Evolutionary conservation across 2,329 filamentous ascomycete species (phyloP), one percentile per base, ranked within the genome.

Genomic region (Xylaria sp.): DNA sequence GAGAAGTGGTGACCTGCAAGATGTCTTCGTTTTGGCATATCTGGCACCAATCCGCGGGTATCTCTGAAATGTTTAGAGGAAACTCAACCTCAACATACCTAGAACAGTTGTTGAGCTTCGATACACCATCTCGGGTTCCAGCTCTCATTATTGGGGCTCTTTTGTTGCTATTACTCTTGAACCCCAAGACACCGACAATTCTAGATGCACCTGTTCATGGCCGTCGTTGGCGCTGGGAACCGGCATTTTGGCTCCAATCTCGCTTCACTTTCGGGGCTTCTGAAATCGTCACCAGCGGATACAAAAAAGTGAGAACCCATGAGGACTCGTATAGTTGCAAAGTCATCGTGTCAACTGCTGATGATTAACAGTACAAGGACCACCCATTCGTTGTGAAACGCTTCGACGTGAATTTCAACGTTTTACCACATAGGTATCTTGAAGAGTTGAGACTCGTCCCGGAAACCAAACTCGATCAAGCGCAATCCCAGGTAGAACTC

Each of bases 211-310:
- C 64, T 2, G 38, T 62, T 10, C 64, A 66, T 45, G 64, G 64
- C 17, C 64, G 49, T 20, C 60, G 54, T 38, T 58, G 59, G 51
- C 39, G 17, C n/a, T 66, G 64, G 64, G 64, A 66, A 31, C 64
- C 64, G 29, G 25, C 59, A 1, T 22, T 63, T 11, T 66, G 59
- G 64, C 59, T 58, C 5, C 64, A 67, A 39, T 57, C 60, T 15
- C 53, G 65, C 17, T 67, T 67, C 33, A 63, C 60, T 17, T 60
- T 60, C 10, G 39, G 54, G 2, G 53, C 59, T 38, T 60, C 53
- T 22, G 29, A 42, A 13, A 47, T 66, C 13, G 11, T 66, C 6
- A 2, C 29, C 1, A 63, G 51, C 39, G 64, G 64, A 20, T 66
- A 63, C 7, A 4, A 1, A 5, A 59, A 66, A 53, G 64, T 66